Evolutionary conservation across 2,329 filamentous ascomycete species (phyloP).

Genomic region (Clonostachys rhizophaga): DNA sequence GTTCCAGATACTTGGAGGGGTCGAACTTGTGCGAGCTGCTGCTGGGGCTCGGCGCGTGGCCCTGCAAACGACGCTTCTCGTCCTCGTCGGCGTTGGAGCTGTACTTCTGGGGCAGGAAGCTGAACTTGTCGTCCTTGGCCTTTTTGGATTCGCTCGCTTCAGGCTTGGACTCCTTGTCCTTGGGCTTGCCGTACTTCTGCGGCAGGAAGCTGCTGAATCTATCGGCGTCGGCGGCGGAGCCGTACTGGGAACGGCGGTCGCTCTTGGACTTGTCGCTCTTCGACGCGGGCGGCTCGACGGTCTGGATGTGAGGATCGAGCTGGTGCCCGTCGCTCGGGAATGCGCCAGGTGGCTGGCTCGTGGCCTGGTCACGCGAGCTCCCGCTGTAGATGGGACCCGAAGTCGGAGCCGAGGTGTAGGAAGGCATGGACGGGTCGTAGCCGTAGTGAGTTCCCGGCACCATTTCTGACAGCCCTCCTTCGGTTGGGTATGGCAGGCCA

Average conservation of each 20-base stretch:
- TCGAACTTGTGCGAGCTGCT: slow-evolving; percentile 4
- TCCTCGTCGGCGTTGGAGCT: slow-evolving; percentile 17
- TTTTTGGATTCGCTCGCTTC: too few species aligned
- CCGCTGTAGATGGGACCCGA: slow-evolving; percentile 23
- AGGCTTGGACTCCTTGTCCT: too few species aligned
- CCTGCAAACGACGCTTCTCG: slow-evolving; percentile 27
- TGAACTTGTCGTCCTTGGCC: slow-evolving; percentile 19
- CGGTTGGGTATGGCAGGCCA: slow-evolving; percentile 30
- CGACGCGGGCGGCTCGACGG: not conserved
- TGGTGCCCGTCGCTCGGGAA: slow-evolving; percentile 22
- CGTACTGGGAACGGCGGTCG: too few species aligned
- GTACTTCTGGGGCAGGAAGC: slow-evolving; percentile 35
- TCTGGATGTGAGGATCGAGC: not conserved
- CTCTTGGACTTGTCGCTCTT: not conserved
- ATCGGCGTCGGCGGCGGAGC: not conserved
- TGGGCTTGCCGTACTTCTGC: not conserved
- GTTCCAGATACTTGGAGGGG: slow-evolving; percentile 2
- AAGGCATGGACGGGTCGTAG: slow-evolving; percentile 23
- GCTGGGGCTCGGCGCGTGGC: slow-evolving; percentile 26
- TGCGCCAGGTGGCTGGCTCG: slow-evolving; percentile 20
- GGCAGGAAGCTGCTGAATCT: not conserved
- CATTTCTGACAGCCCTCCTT: slow-evolving; percentile 27
- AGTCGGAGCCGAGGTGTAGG: not conserved
- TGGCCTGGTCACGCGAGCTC: slow-evolving; percentile 26
- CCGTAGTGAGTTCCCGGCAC: slow-evolving; percentile 31